Percentiles rank a stretch among this genome's conserved stretches.
Evolutionary conservation across 1,284 basidiomycete genomes (phyloP).

Genomic region (Uromyces viciae-fabae): DNA sequence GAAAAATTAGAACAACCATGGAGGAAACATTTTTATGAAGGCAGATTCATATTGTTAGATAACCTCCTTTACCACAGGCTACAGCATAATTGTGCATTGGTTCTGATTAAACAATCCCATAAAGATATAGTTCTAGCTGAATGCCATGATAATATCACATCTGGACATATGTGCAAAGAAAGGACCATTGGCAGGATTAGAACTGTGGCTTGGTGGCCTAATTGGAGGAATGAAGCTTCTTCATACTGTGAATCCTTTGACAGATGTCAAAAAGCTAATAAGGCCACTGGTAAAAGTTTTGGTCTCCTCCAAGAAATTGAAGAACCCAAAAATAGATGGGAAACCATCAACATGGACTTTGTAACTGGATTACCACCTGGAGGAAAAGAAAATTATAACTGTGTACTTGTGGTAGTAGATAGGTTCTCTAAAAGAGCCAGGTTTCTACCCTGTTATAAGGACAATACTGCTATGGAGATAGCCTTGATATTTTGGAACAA

Average conservation of each 20-base stretch:
- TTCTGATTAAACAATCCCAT: no score
- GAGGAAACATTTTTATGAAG: no score
- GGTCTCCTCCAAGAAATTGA: background rate
- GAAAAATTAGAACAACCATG: no score
- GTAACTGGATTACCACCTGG: background rate
- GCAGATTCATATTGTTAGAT: background rate
- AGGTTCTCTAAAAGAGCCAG: background rate
- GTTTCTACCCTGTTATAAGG: background rate
- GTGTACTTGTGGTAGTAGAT: background rate
- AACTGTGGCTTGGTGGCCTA: background rate
- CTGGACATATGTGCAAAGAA: background rate
- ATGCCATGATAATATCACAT: background rate
- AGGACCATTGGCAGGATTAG: background rate
- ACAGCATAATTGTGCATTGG: background rate
- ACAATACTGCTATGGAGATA: background rate
- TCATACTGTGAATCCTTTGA: background rate
- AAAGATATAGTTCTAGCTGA: background rate
- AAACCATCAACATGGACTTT: background rate
- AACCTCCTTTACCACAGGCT: background rate
- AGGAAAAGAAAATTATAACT: background rate
- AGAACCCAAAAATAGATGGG: background rate
- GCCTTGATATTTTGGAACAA: background rate
- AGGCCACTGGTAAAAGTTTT: background rate
- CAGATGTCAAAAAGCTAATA: background rate
- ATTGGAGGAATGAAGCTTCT: background rate